Evolutionary conservation across 2,329 filamentous ascomycete species (phyloP).

Genomic region (Aphanoascus verrucosus): DNA sequence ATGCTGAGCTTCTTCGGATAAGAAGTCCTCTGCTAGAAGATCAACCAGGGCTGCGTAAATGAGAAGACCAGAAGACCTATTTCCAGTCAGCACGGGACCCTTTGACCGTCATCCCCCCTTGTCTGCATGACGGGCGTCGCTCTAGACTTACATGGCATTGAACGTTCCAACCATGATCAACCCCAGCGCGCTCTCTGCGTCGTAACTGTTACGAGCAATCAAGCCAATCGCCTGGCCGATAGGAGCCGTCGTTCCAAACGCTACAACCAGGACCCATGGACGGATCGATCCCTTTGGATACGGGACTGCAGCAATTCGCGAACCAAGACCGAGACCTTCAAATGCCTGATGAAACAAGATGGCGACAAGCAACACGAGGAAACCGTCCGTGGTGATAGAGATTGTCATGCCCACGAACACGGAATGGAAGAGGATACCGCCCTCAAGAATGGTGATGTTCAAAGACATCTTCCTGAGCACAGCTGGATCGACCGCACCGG

Average conservation of each 20-base stretch:
- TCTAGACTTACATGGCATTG: conserved; percentile 49
- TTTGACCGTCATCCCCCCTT: neutral
- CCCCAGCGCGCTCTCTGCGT: conserved; percentile 53
- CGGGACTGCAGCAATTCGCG: conserved; percentile 57
- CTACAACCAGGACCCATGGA: conserved; percentile 52
- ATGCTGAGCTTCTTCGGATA: conserved; percentile 47
- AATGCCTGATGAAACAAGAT: conserved; percentile 71
- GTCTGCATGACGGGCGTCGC: neutral
- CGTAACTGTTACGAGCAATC: conserved; percentile 46
- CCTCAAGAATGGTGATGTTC: conserved; percentile 61
- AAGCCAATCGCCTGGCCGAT: conserved; percentile 56
- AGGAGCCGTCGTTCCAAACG: conserved; percentile 54
- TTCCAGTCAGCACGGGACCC: neutral
- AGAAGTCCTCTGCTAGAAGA: conserved; percentile 54
- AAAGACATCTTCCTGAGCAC: conserved; percentile 51
- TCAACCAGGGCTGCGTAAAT: conserved; percentile 55
- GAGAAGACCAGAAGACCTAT: conserved; percentile 48
- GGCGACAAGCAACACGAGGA: conserved; percentile 45
- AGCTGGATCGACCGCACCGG: conserved; percentile 27
- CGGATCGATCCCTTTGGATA: conserved; percentile 47
- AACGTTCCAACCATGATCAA: conserved; percentile 55
- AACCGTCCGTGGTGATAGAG: conserved; percentile 52
- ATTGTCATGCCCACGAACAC: conserved; percentile 65
- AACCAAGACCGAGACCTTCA: conserved; percentile 62
- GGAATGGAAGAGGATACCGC: conserved; percentile 66